These are phyloP conservation scores for Artomyces pyxidatus DNA, from an alignment of 768 basidiomycete species.

Conservation along the genomic window DNA sequence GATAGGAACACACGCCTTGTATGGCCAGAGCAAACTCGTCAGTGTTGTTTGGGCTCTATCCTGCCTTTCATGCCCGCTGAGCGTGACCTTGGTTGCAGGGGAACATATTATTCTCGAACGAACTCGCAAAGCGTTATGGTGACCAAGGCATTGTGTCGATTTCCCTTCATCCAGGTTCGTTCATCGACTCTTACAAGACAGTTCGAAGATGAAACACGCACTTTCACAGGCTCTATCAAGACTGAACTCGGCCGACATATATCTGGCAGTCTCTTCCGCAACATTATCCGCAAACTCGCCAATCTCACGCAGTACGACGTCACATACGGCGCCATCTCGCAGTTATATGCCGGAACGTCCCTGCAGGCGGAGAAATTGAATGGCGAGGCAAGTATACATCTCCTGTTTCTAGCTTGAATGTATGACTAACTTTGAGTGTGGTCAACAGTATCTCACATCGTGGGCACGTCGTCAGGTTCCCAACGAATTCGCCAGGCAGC, in stretches of 20 bases:
- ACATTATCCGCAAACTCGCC: neutral
- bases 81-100: conserved; percentile 23
- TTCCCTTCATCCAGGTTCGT: conserved; percentile 17
- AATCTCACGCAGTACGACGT: neutral
- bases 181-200: too few relatives aligned
- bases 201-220: neutral
- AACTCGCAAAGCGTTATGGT: neutral
- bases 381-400: conserved; percentile 21
- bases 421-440: too few relatives aligned
- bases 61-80: neutral
- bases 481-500: conserved; percentile 1
- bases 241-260: conserved; percentile 6
- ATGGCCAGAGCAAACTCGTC: conserved; percentile 8
- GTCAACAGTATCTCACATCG: neutral
- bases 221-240: conserved; percentile 3
- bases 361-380: conserved; percentile 19
- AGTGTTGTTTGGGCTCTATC: neutral
- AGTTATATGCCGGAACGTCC: conserved; percentile 24
- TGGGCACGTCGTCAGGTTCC: neutral
- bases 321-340: conserved; percentile 22
- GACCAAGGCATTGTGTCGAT: conserved; percentile 15
- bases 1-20: neutral
- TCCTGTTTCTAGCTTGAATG: neutral
- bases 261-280: neutral
- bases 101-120: neutral